Conservation (phyloP, 1,284 basidiomycete species). For the Xerocomus amazonicus region DNA sequence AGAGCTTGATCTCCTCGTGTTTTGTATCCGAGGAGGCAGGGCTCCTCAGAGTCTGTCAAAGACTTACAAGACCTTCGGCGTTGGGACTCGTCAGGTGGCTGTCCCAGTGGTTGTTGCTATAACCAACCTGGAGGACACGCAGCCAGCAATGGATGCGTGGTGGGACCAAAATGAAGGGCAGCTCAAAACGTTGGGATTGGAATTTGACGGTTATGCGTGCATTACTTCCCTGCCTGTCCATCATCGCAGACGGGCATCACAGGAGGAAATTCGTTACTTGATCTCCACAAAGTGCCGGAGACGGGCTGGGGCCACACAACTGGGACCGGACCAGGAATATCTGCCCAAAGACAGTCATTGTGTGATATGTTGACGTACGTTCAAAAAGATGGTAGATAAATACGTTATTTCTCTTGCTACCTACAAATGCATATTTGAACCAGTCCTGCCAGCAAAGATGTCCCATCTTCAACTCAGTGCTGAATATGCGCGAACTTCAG, state of each 20-base stretch:
- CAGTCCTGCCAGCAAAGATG: too few relatives aligned
- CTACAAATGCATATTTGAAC: too few relatives aligned
- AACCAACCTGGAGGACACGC: conserved; percentile 25
- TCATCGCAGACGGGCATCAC: conserved; percentile 20
- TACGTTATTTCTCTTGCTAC: background rate
- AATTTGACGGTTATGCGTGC: conserved; percentile 27
- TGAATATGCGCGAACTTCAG: too few relatives aligned
- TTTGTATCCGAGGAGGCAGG: conserved; percentile 19
- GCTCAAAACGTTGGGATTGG: conserved; percentile 14
- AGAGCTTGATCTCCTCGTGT: conserved; percentile 23
- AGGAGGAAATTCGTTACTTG: conserved; percentile 11
- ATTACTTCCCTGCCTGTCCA: conserved; percentile 21
- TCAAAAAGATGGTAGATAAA: background rate
- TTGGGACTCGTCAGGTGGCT: conserved; percentile 11
- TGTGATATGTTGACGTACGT: conserved; percentile 11
- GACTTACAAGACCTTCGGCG: conserved; percentile 19
- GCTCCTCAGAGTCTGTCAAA: conserved; percentile 7
- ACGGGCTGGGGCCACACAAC: background rate
- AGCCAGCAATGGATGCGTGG: conserved; percentile 32
- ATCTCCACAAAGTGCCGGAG: conserved; percentile 9
- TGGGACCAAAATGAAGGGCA: conserved; percentile 26
- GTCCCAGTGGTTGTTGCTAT: conserved; percentile 27
- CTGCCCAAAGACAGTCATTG: background rate
- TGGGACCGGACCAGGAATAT: conserved; percentile 5
- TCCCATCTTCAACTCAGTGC: too few relatives aligned